Conservation (phyloP, 805 yeast species). For the Lachancea mirantina region DNA sequence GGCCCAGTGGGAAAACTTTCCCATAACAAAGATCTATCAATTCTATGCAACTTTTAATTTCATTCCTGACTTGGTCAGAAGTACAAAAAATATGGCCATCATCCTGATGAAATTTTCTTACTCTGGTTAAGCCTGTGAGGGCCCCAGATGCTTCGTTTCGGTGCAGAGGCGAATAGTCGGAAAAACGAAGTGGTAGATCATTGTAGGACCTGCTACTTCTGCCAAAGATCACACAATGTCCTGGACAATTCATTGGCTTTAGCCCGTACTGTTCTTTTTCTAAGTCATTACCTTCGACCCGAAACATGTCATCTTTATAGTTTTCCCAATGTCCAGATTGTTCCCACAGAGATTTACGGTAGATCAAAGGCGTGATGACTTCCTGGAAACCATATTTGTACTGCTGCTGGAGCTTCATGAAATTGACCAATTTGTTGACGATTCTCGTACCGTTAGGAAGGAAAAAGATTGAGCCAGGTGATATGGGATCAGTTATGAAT, state of each 20-base stretch:
- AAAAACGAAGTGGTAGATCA: conserved; percentile 76
- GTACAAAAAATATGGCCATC: conserved; percentile 96
- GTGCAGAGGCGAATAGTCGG: conserved; percentile 89
- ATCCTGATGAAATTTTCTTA: conserved; percentile 93
- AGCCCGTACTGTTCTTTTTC: conserved; percentile 57
- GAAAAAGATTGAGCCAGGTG: conserved; percentile 91
- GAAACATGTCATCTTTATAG: conserved; percentile 90
- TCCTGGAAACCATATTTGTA: conserved; percentile 77
- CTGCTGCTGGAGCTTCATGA: conserved; percentile 73
- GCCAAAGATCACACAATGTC: conserved; percentile 81
- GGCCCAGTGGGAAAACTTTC: conserved; percentile 40
- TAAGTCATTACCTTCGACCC: conserved; percentile 52
- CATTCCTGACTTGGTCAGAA: conserved; percentile 63
- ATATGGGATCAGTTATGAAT: conserved; percentile 67
- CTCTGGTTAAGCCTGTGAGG: conserved; percentile 84
- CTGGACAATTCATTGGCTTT: conserved; percentile 95
- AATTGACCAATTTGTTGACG: conserved; percentile 67
- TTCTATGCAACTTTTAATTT: conserved; percentile 63
- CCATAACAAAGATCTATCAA: conserved; percentile 70
- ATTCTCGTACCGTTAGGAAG: conserved; percentile 88
- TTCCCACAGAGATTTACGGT: conserved; percentile 78
- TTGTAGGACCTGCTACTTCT: conserved; percentile 72
- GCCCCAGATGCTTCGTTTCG: conserved; percentile 95
- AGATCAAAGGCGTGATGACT: conserved; percentile 87
- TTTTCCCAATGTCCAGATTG: conserved; percentile 94